Evolutionary conservation across 2,329 filamentous ascomycete species (phyloP).

Genomic region (Xylaria sp.): DNA sequence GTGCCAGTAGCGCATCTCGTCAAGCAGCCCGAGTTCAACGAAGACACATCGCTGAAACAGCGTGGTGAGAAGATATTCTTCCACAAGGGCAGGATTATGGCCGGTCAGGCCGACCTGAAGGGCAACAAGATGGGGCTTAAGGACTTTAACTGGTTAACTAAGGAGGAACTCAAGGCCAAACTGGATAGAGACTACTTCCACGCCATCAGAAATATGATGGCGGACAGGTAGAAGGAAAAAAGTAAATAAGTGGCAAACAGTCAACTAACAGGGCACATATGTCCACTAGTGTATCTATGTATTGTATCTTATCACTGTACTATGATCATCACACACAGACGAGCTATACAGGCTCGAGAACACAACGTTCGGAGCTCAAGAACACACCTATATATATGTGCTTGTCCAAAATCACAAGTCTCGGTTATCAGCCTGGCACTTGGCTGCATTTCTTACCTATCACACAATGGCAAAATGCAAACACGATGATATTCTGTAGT

Average conservation of each 20-base stretch:
- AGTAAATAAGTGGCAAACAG: background rate
- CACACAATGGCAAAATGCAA: background rate
- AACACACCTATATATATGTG: background rate
- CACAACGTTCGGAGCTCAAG: background rate
- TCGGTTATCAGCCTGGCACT: background rate
- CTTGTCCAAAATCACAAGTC: background rate
- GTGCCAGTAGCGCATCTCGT: constrained; percentile 86
- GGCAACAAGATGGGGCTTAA: constrained; percentile 76
- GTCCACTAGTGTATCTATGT: constrained; percentile 40
- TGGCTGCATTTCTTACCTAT: background rate
- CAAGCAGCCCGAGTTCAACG: constrained; percentile 59
- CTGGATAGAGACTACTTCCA: constrained; percentile 77
- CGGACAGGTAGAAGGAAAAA: constrained; percentile 67
- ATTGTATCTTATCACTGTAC: constrained; percentile 44
- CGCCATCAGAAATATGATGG: constrained; percentile 83
- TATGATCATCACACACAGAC: constrained; percentile 28
- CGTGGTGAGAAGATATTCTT: constrained; percentile 89
- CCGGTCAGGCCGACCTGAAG: constrained; percentile 86
- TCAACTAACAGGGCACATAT: constrained; percentile 14
- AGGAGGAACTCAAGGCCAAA: constrained; percentile 80
- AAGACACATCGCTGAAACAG: constrained; percentile 54
- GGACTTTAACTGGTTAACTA: constrained; percentile 93
- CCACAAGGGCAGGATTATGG: constrained; percentile 96
- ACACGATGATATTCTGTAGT: background rate
- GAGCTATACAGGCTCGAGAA: constrained; percentile 2